Evolutionary conservation across 495 filamentous ascomycete species (phyloP), one percentile per base, ranked within the genome.

Genomic region (Aspergillus kassunensis): DNA sequence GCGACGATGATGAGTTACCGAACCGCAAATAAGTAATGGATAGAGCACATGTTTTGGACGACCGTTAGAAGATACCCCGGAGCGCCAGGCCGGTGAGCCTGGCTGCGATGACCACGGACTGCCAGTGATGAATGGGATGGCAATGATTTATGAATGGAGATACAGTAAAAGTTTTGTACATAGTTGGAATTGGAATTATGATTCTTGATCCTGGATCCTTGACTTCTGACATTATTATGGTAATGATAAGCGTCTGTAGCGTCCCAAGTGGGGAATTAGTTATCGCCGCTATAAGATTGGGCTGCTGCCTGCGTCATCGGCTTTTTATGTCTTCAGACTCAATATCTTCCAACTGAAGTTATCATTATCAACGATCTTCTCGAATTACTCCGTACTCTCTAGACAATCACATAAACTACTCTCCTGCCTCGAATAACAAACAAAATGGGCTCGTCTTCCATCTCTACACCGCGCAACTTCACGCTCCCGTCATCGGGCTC

Each of bases 11-110:
- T 46, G 44, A 46, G 45, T 37, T 37, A 49, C 45, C 33, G 45
- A 45, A 15, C 16, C 29, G 6, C 36, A 29, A 25, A 23, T 24
- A 44, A 33, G 52, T 69, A 69, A 72, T 69, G 67, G 62, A 73
- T 71, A 71, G 68, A 73, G 46, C 44, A 49, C 33, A 48, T 50
- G 49, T 45, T 60, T 49, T 55, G 55, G 61, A 60, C 58, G 62
- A 68, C 62, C 61, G 61, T 59, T 71, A 73, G 68, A 73, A 59
- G 70, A 74, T 74, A 74, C 70, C 70, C 70, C 59, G 45, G 66
- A 53, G 60, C 50, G 49, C 53, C 40, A 39, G 27, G 49, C 45
- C 36, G 42, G n/a, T 44, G 34, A 23, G 34, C 34, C 44, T 29
- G 51, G 44, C 16, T 44, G 55, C 49, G 45, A 50, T 27, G 48